Conservation (phyloP, 2,329 filamentous ascomycete species). For the Penicillium nordicum region DNA sequence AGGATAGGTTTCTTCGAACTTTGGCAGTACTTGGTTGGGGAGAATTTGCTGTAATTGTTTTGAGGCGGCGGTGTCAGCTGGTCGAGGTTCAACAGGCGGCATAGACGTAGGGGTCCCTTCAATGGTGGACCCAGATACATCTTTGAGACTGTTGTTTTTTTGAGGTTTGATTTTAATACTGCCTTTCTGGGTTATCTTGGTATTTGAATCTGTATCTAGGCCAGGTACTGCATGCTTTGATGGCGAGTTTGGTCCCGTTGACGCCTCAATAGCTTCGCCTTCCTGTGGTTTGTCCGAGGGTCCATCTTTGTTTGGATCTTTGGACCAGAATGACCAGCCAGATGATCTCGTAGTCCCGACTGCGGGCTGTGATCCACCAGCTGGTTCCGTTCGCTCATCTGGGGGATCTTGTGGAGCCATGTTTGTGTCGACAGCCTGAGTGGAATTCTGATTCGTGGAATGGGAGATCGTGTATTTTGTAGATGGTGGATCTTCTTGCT, state of each 20-base stretch:
- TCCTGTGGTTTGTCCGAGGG: slow-evolving; percentile 25
- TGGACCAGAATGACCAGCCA: slow-evolving; percentile 44
- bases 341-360: slow-evolving; percentile 30
- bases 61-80: slow-evolving; percentile 31
- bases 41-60: slow-evolving; percentile 36
- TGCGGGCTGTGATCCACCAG: slow-evolving; percentile 20
- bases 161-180: slow-evolving; percentile 30
- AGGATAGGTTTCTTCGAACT: slow-evolving; percentile 47
- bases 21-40: slow-evolving; percentile 49
- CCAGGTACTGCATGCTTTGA: slow-evolving; percentile 18
- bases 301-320: slow-evolving; percentile 30
- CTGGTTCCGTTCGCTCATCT: slow-evolving; percentile 23
- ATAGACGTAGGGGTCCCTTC: slow-evolving; percentile 17
- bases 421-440: slow-evolving; percentile 11
- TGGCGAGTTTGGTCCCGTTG: slow-evolving; percentile 18
- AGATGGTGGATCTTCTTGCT: slow-evolving; percentile 23
- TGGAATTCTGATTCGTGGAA: slow-evolving; percentile 9
- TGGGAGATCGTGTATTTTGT: slow-evolving; percentile 11
- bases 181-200: slow-evolving; percentile 28
- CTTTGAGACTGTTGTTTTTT: slow-evolving; percentile 25
- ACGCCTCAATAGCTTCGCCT: slow-evolving; percentile 25
- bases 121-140: slow-evolving; percentile 17
- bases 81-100: slow-evolving; percentile 24
- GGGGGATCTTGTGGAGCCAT: slow-evolving; percentile 18
- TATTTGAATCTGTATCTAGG: slow-evolving; percentile 20